These are phyloP conservation scores for Neonectria neomacrospora DNA, from an alignment of 2,329 filamentous ascomycete species.

Conservation along the genomic window DNA sequence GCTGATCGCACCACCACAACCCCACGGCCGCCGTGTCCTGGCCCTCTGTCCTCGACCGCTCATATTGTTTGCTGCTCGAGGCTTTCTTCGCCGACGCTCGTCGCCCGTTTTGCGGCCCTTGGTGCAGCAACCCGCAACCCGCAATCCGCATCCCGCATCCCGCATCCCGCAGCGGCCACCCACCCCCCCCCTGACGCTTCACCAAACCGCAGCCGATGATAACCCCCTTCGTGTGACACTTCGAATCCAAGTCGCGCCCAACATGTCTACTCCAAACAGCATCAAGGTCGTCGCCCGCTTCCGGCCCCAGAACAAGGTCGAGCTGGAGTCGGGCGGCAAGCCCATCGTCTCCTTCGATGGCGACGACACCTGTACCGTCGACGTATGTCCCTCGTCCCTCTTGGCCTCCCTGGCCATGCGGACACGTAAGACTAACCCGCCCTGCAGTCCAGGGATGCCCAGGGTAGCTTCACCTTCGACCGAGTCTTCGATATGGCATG, in stretches of 20 bases:
- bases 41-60: slow-evolving; percentile 18
- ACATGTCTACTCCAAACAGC: slow-evolving; percentile 70
- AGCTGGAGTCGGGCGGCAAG: slow-evolving; percentile 89
- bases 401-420: slow-evolving; percentile 13
- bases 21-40: slow-evolving; percentile 37
- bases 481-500: slow-evolving; percentile 96
- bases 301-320: slow-evolving; percentile 94
- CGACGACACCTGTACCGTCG: slow-evolving; percentile 87
- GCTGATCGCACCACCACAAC: slow-evolving; percentile 38
- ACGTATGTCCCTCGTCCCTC: slow-evolving; percentile 67
- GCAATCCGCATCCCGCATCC: too few species aligned
- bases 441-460: slow-evolving; percentile 79
- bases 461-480: slow-evolving; percentile 94
- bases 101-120: slow-evolving; percentile 41
- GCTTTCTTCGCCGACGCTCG: slow-evolving; percentile 29
- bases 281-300: slow-evolving; percentile 97
- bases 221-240: slow-evolving; percentile 39
- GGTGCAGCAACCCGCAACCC: slow-evolving; percentile 35
- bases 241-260: slow-evolving; percentile 33
- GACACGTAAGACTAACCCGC: slow-evolving; percentile 38
- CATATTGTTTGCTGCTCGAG: slow-evolving; percentile 26
- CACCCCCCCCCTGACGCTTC: slow-evolving; percentile 37
- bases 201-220: slow-evolving; percentile 42
- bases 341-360: slow-evolving; percentile 90
- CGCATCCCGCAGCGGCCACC: slow-evolving; percentile 37